Base-by-base conservation (phyloP, 2,329 filamentous ascomycete species). In the Falciphora oryzae region DNA sequence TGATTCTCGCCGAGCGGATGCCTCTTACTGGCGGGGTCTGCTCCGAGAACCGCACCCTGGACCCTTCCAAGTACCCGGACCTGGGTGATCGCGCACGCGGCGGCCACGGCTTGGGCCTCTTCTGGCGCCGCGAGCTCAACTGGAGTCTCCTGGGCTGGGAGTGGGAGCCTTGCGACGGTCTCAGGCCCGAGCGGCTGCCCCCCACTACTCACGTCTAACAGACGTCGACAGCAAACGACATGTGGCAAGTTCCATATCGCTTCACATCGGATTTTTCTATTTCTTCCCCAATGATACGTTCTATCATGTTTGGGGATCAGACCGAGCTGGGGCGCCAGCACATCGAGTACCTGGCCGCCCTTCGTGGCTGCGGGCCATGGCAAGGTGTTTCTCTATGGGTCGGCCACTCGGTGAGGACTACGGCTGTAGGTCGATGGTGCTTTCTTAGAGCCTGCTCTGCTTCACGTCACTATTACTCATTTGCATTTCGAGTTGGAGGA, bases 61-160 rank as follows among this genome's bases (percentile, higher is more conserved):
- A 64, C 31, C 32, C 29, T 67, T 75, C 81, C 69, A 79, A 80
- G 53, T 68, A 76, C 50, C 77, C 77, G 22, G 73, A 74, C 22
- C 70, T 76, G 18, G 70, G 72, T 16, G 71, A 73, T 4, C 13
- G 18, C 27, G 77, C 75, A 57, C 76, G 78, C 71, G 81, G 83
- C 70, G 83, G 84, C 67, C 81, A 83, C 70, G 86, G 87, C n/a
- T 81, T 89, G 70, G 87, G 87, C 53, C 78, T 90, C 59, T 89
- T 89, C 73, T 90, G 87, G 86, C 83, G 87, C 70, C 85, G 87
- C 71, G 91, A 94, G 78, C 80, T 95, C 72, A 95, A 95, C 78
- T 94, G 91, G 91, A 92, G 90, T 75, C 83, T 93, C 74, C 78
- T 93, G 72, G 89, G 88, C 63, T 94, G 90, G 91, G 88, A 93